Evolutionary conservation across 345 rosid genomes (phyloP).

Genomic region (Rhizophora mangle): DNA sequence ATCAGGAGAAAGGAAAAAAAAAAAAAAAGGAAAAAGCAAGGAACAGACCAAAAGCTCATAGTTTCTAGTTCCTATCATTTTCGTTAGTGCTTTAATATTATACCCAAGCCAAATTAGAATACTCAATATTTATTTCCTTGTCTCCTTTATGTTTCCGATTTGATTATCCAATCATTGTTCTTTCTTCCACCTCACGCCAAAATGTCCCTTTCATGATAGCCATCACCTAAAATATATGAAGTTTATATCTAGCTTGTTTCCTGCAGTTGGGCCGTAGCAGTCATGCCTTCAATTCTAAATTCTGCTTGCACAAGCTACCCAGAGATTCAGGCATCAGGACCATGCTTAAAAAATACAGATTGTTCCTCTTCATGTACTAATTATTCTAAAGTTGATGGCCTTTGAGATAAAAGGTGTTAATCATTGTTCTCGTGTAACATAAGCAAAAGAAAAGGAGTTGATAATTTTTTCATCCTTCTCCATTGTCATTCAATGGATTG

Average conservation of each 20-base stretch:
- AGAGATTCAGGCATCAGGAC: too few species aligned
- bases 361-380: not conserved
- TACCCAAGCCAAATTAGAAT: slow-evolving; percentile 8
- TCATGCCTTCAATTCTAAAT: slow-evolving; percentile 5
- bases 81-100: not conserved
- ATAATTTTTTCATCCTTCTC: not conserved
- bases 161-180: not conserved
- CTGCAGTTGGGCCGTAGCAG: slow-evolving; percentile 7
- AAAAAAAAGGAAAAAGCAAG: not conserved
- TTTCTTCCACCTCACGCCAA: slow-evolving; percentile 14
- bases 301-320: slow-evolving; percentile 10
- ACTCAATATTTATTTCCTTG: not conserved
- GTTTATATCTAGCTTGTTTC: not conserved
- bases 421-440: not conserved
- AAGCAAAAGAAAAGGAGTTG: not conserved
- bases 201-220: slow-evolving; percentile 7
- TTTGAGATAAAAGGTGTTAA: not conserved
- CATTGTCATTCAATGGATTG: not conserved
- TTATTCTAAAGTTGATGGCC: not conserved
- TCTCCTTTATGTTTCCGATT: not conserved
- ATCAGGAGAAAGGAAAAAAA: too few species aligned
- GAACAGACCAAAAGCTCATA: not conserved
- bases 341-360: not conserved
- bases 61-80: not conserved
- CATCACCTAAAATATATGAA: not conserved